Conservation (phyloP, 176 grass and related monocot genomes). For the Zizania latifolia region DNA sequence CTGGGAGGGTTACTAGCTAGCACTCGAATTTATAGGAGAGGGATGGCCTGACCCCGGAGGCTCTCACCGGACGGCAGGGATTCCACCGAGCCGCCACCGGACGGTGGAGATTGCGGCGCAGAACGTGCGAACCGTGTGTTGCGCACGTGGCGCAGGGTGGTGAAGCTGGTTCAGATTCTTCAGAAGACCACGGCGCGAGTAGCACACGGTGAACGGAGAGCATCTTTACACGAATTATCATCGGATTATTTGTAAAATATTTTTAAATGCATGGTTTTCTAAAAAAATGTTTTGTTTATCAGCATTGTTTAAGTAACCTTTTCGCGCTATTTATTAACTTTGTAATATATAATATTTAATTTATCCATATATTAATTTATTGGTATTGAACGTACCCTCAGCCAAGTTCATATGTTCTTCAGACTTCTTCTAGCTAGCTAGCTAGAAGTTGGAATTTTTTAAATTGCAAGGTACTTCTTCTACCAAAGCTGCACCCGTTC, state of each 20-base stretch:
- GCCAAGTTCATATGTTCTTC: too few relatives aligned
- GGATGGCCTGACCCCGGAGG: neutral
- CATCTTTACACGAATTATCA: too few relatives aligned
- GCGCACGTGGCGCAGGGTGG: neutral
- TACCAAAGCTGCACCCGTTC: neutral
- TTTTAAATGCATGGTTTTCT: too few relatives aligned
- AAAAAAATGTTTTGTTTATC: too few relatives aligned
- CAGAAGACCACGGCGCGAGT: constrained; percentile 9
- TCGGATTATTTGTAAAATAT: too few relatives aligned
- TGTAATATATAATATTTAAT: too few relatives aligned
- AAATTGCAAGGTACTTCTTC: too few relatives aligned
- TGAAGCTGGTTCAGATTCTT: neutral
- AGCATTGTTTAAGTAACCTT: too few relatives aligned
- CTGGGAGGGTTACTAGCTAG: neutral
- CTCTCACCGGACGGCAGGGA: constrained; percentile 9
- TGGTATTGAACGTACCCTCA: too few relatives aligned
- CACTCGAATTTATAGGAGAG: constrained; percentile 36
- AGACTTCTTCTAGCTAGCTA: neutral
- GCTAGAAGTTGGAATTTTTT: neutral
- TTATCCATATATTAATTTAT: too few relatives aligned
- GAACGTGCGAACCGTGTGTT: constrained; percentile 6
- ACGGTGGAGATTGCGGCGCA: neutral
- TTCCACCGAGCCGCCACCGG: neutral
- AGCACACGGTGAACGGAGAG: neutral
- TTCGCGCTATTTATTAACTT: too few relatives aligned